A percentile compares a stretch with the other conserved stretches of the same genome.
Evolutionary conservation across 495 filamentous ascomycete species (phyloP).

Genomic region (Penicillium coffeae): DNA sequence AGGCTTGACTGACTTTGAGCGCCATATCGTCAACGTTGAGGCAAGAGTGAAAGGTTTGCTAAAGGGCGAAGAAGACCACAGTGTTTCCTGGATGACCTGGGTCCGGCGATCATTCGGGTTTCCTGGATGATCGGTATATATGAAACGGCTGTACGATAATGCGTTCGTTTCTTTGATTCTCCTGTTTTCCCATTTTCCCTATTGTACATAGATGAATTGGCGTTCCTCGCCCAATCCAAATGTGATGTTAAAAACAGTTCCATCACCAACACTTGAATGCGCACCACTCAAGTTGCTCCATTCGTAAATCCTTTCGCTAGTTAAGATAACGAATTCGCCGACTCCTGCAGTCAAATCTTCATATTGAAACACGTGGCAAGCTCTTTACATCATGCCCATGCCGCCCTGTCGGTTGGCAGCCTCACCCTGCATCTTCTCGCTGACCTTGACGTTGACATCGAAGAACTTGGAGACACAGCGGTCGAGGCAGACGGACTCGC

Average conservation of each 20-base stretch:
- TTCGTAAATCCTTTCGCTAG: conserved; percentile 2
- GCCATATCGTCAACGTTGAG: conserved; percentile 77
- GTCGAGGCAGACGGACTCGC: conserved; percentile 95
- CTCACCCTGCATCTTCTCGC: conserved; percentile 73
- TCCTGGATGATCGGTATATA: conserved; percentile 2
- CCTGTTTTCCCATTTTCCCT: conserved; percentile 19
- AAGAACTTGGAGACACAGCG: conserved; percentile 97
- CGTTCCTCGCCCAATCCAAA: conserved; percentile 13
- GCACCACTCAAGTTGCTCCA: background rate
- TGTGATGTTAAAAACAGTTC: conserved; percentile 23
- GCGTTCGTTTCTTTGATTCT: conserved; percentile 8
- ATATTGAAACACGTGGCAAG: background rate
- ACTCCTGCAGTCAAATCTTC: conserved; percentile 3
- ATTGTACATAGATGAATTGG: conserved; percentile 30
- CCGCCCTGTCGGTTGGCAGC: conserved; percentile 49
- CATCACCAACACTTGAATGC: no score
- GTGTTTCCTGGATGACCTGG: conserved; percentile 55
- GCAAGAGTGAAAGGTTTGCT: conserved; percentile 66
- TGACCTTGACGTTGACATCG: conserved; percentile 93
- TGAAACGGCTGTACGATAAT: conserved; percentile 21
- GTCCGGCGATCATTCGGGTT: conserved; percentile 37
- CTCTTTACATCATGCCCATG: conserved; percentile 48
- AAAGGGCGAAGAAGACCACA: conserved; percentile 56
- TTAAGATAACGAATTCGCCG: background rate
- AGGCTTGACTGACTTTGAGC: conserved; percentile 73